Evolutionary conservation across 2,329 filamentous ascomycete species (phyloP).

Genomic region (Stachybotrys elegans): DNA sequence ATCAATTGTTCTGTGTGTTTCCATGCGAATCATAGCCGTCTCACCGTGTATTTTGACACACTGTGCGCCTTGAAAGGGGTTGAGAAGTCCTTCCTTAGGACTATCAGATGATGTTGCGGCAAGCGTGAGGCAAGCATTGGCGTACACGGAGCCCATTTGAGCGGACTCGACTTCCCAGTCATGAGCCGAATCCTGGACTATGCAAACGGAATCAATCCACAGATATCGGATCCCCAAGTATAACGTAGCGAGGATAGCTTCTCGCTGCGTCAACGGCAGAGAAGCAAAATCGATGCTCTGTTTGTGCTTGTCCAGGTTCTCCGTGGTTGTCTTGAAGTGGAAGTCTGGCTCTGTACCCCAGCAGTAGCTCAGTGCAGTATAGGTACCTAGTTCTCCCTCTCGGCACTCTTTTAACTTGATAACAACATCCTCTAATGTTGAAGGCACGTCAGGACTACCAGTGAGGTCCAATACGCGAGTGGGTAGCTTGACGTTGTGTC

Average conservation of each 20-base stretch:
- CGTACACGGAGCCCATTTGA: neutral
- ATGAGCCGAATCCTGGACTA: slow-evolving; percentile 1
- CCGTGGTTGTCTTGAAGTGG: neutral
- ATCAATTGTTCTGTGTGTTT: neutral
- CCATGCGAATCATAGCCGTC: neutral
- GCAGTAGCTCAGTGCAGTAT: neutral
- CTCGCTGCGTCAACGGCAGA: neutral
- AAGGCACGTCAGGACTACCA: neutral
- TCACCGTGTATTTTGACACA: slow-evolving; percentile 1
- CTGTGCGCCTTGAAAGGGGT: neutral
- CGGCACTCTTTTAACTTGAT: neutral
- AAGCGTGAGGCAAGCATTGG: neutral
- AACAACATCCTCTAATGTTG: neutral
- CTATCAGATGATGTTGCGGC: neutral
- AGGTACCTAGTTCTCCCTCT: neutral
- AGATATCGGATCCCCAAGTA: neutral
- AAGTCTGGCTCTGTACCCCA: neutral
- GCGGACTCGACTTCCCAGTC: slow-evolving; percentile 5
- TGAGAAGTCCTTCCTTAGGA: neutral
- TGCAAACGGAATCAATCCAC: slow-evolving; percentile 7
- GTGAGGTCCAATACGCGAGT: neutral
- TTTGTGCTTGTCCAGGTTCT: neutral
- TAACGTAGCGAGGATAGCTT: neutral
- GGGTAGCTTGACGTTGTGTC: neutral
- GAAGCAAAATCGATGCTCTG: neutral